Evolutionary conservation across 129 eudicot genomes (phyloP), one percentile per base, ranked within the genome.

Genomic region (Tanacetum coccineum): DNA sequence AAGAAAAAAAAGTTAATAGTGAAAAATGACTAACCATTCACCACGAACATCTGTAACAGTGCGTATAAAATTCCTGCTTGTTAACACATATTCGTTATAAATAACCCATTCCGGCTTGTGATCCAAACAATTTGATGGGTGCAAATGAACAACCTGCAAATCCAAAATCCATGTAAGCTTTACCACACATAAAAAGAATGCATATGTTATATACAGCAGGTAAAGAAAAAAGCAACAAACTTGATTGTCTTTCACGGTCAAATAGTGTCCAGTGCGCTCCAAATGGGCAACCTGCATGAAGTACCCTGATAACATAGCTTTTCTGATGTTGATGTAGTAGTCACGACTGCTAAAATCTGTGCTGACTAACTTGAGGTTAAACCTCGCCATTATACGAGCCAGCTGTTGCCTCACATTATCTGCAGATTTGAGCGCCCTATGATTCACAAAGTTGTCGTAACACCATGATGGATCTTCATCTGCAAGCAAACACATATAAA

Each of bases 221-320:
- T 4, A 50, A 47, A 28, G 49, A 73, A 22, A 13, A 36, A 62
- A 42, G 42, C 4, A 10, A 66, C 84, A 11, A 71, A 88, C 99
- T 75, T 93, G 99, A 73, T 93, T 93, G 65, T 89, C 99, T 73
- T 93, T 93, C 42, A 93, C 99, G 3, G 99, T 93, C 72, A 89
- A 68, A 77, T 93, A 93, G 67, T 93, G 99, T 21, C 99, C 99
- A n/a, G 95, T 89, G 3, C 87, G 87, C 81, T 93, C 99, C 79
- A 93, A 66, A 78, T 89, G 99, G 59, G 96, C 99, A 57, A 93
- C 99, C 85, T 93, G 99, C 99, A 93, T 93, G 73, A 93, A 93
- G 68, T 93, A 93, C 39, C 99, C 99, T 58, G 99, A 86, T 44
- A 93, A 20, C 95, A 93, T 88, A 67, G 99, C 99, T 78, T 93